Conservation (phyloP, 331 rosid species). For the Cydonia oblonga region DNA sequence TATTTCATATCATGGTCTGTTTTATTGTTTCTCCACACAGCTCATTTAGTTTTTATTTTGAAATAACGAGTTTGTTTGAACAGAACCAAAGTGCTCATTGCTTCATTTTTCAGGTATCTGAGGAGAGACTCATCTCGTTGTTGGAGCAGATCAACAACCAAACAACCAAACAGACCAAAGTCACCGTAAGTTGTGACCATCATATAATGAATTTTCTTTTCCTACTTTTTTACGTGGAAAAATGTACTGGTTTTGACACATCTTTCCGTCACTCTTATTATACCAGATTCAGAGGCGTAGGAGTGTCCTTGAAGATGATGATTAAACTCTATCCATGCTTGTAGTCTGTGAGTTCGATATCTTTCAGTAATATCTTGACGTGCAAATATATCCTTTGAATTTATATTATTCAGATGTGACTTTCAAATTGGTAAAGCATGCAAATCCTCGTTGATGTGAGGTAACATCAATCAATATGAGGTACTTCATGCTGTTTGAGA, state of each 20-base stretch:
- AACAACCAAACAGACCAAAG: constrained; percentile 87
- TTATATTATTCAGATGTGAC: background rate
- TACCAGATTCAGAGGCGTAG: constrained; percentile 96
- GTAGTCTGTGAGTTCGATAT: background rate
- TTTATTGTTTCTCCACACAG: background rate
- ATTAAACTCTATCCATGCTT: constrained; percentile 20
- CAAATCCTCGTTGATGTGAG: background rate
- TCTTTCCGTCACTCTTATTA: background rate
- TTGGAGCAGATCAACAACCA: constrained; percentile 94
- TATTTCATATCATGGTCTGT: background rate
- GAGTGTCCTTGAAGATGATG: constrained; percentile 93
- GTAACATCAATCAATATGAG: background rate
- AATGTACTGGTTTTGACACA: background rate
- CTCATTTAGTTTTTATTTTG: background rate
- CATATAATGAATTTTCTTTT: background rate
- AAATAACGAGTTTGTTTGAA: background rate
- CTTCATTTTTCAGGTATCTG: constrained; percentile 59
- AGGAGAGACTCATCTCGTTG: constrained; percentile 84
- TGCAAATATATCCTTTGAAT: background rate
- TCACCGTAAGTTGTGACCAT: constrained; percentile 54
- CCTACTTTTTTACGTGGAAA: background rate
- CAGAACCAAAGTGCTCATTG: background rate
- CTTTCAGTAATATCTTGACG: background rate
- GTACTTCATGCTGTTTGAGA: background rate
- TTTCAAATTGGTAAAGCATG: background rate